Base-by-base conservation (phyloP, 129 eudicot genomes). In the Centella asiatica region DNA sequence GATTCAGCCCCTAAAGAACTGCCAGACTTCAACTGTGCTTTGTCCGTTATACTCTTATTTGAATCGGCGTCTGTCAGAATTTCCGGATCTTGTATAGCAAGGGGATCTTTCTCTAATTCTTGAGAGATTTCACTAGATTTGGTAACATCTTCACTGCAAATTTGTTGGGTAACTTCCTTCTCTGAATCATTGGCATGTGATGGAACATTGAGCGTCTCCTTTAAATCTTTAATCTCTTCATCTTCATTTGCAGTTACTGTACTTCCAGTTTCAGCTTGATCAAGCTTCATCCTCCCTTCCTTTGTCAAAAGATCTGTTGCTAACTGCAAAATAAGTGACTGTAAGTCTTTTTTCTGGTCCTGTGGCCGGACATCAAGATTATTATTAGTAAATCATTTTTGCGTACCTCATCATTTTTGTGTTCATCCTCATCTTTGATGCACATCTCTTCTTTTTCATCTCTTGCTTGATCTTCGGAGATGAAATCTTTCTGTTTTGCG, bases 271-370 rank as follows among this genome's bases (percentile, higher is more conserved):
- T 18, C 40, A 44, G 76, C 65, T 76, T 68, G 42, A 44, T 60
- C 32, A 19, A 49, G 64, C 34, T 63, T 53, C 58, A 54, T 61
- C 60, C 44, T 31, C 19, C 40, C 27, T 72, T 37, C 59, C 22
- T 42, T 29, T 47, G 44, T 54, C 54, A 60, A 26, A 27, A 47
- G 56, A 26, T 47, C 62, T 25, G 60, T 20, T 4, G 60, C 44
- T 60, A 72, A 76, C 86, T 80, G 79, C 62, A 66, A 56, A 65
- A 47, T n/a, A 60, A 52, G 66, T 48, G 50, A 55, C 32, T 14
- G 47, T 48, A 22, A 15, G 44, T 26, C 44, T 26, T 58, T 64
- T 17, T 27, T n/a, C 18, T 54, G 20, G 52, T 29, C 25, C 53
- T 44, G 61, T 36, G 74, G 66, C 5, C 32, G 19, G 22, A 44